Base-by-base conservation (phyloP, 2,329 filamentous ascomycete species). In the Trichoderma cornu-damae region DNA sequence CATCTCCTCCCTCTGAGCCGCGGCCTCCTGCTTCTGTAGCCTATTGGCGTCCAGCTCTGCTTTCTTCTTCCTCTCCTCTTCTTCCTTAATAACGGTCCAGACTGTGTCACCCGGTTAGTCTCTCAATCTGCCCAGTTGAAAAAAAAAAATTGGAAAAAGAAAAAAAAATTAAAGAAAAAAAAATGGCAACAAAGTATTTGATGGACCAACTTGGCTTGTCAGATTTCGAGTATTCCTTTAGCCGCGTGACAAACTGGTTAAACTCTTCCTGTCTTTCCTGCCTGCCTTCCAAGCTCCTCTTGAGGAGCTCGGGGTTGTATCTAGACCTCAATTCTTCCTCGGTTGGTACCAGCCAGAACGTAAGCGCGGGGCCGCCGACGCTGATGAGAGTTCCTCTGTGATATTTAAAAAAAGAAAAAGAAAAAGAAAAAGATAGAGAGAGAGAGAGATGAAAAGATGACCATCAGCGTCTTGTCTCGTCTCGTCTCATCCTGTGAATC, bases 301-400 rank as follows among this genome's bases (percentile, higher is more conserved):
- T 89, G 69, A 94, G 89, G n/a, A 99, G 81, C 32, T 97, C 94
- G 0, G 93, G 93, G 72, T 93, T 97, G 77, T 97, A 97, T 73
- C 81, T 85, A 76, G 90, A 79, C 78, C 95, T 91, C 40, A 99
- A 81, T 75, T 97, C 91, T 73, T 96, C 94, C 65, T 96, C 91
- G 11, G 88, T 87, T 2, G 94, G 94, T 44, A 82, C 82, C 46
- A 95, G 76, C 71, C 85, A 96, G 74, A 86, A 83, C 42, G 93
- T 88, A 53, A 97, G 76, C 14, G 88, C 87, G 22, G 94, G 94
- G 3, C 94, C 94, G 52, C 94, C 94, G 59, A 96, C 79, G 67
- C 84, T 86, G 65, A 94, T 78, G 46, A 79, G 73, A 40, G 78
- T 79, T 65, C 89, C 89, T 59, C 92, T 96, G 66, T 61, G 55